phyloP scores from a whole-genome alignment of 2,329 filamentous ascomycete species.

The Aspergillus sergii region DNA sequence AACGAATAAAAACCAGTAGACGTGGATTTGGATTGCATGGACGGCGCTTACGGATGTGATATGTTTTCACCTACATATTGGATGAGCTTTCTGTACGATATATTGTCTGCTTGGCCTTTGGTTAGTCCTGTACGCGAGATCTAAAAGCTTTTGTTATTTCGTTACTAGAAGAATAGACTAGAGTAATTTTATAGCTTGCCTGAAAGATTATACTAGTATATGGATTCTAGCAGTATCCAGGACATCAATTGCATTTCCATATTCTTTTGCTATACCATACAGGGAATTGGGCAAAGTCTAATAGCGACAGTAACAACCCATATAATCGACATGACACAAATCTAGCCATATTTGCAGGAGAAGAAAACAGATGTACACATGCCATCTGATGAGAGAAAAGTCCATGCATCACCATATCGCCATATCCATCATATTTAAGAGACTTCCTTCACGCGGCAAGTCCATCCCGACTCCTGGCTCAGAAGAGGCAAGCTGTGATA shows the following conservation, averaged over 20 bases:
- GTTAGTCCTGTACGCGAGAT: background rate
- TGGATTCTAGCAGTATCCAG: background rate
- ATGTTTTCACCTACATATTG: slow-evolving; percentile 3
- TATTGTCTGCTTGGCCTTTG: background rate
- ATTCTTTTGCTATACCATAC: slow-evolving; percentile 15
- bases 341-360: slow-evolving; percentile 29
- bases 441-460: slow-evolving; percentile 80
- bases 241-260: slow-evolving; percentile 12
- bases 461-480: slow-evolving; percentile 80
- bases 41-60: slow-evolving; percentile 14
- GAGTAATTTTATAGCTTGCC: background rate
- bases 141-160: slow-evolving; percentile 3
- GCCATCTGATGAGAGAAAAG: slow-evolving; percentile 20
- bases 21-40: slow-evolving; percentile 15
- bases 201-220: background rate
- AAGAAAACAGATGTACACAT: slow-evolving; percentile 33
- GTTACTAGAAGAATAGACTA: background rate
- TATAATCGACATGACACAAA: slow-evolving; percentile 14
- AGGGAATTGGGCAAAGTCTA: slow-evolving; percentile 10
- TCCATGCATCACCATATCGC: slow-evolving; percentile 18
- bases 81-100: background rate
- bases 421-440: slow-evolving; percentile 49
- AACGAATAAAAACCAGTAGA: slow-evolving; percentile 20
- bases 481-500: slow-evolving; percentile 74
- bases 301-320: slow-evolving; percentile 7